A percentile compares a stretch with the other conserved stretches of the same genome.
Conservation (phyloP, 805 yeast genomes). For the Yamadazyma philogaea region DNA sequence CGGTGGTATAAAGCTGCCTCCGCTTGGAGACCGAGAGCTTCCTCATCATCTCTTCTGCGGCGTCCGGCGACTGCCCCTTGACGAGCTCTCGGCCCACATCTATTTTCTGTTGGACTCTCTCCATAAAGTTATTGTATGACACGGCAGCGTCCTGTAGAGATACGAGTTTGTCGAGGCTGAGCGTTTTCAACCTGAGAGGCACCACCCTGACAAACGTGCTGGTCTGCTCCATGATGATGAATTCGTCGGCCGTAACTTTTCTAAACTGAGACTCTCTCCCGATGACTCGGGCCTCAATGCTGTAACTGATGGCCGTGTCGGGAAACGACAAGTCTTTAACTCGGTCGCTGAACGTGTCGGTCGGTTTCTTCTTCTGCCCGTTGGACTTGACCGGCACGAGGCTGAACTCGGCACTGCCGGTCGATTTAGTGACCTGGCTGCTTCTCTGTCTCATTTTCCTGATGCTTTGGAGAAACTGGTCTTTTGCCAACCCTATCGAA, state of each 20-base stretch:
- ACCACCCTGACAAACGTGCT: constrained; percentile 27
- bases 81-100: constrained; percentile 24
- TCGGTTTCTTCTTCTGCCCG: not conserved
- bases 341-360: constrained; percentile 5
- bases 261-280: constrained; percentile 36
- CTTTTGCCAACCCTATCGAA: constrained; percentile 32
- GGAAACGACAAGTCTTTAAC: constrained; percentile 31
- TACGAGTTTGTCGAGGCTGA: constrained; percentile 15
- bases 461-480: constrained; percentile 24
- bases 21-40: constrained; percentile 19
- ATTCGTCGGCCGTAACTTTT: constrained; percentile 21
- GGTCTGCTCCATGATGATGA: constrained; percentile 32
- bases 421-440: constrained; percentile 16
- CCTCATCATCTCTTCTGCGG: constrained; percentile 11
- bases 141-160: constrained; percentile 30
- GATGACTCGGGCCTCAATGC: constrained; percentile 35
- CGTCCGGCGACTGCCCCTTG: constrained; percentile 1
- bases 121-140: constrained; percentile 27
- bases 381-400: not conserved
- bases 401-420: constrained; percentile 6
- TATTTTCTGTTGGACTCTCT: constrained; percentile 27
- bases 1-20: constrained; percentile 21
- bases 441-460: constrained; percentile 23
- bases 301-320: constrained; percentile 33
- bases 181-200: constrained; percentile 10